A percentile compares a stretch with the other conserved stretches of the same genome.
Evolutionary conservation across 1,284 basidiomycete genomes (phyloP).

Genomic region (Ustilago shanxiensis): DNA sequence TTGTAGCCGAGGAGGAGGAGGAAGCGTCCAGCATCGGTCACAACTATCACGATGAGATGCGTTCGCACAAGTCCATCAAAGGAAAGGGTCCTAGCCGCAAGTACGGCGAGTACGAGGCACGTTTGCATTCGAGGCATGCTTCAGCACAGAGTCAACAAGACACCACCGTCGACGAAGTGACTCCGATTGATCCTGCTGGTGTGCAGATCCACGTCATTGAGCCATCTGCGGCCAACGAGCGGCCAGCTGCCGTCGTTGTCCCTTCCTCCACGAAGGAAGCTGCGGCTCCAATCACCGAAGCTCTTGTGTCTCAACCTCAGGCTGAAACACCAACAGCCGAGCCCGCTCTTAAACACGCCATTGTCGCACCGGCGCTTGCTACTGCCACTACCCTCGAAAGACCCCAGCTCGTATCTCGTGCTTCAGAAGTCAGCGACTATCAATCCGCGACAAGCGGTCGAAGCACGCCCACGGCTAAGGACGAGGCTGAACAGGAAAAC

Average conservation of each 20-base stretch:
- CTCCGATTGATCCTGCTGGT: slow-evolving; percentile 18
- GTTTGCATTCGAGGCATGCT: slow-evolving; percentile 34
- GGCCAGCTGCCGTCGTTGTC: background rate
- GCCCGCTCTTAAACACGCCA: slow-evolving; percentile 6
- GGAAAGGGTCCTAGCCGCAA: slow-evolving; percentile 36
- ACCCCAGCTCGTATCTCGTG: slow-evolving; percentile 30
- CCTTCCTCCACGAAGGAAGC: background rate
- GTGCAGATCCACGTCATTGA: slow-evolving; percentile 32
- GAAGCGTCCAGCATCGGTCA: slow-evolving; percentile 52
- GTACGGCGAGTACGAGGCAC: slow-evolving; percentile 37
- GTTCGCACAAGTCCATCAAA: slow-evolving; percentile 29
- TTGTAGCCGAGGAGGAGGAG: slow-evolving; percentile 60
- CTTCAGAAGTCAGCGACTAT: slow-evolving; percentile 41
- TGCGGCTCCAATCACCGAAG: background rate
- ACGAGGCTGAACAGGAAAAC: slow-evolving; percentile 13
- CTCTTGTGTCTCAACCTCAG: background rate
- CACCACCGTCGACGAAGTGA: background rate
- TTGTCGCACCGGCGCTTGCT: slow-evolving; percentile 8
- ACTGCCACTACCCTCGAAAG: slow-evolving; percentile 3
- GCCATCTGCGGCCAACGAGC: background rate
- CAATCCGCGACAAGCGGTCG: slow-evolving; percentile 43
- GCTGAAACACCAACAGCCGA: background rate
- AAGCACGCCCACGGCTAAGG: slow-evolving; percentile 30
- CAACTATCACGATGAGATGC: slow-evolving; percentile 51
- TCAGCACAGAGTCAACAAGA: slow-evolving; percentile 27